phyloP scores from a whole-genome alignment of 176 grass and related monocot species.

The Carex littledalei region DNA sequence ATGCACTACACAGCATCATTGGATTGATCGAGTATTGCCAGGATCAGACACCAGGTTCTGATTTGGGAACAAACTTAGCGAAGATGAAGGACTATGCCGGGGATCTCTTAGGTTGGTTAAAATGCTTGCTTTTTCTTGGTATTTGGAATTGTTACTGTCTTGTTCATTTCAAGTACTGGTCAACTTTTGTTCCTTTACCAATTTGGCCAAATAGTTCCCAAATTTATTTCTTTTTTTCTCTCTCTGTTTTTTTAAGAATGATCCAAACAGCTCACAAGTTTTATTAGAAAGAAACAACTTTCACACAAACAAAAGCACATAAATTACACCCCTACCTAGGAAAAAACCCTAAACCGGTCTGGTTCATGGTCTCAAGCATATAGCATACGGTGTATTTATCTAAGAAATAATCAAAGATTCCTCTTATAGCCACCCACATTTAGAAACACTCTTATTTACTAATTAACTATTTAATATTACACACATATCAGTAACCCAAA shows the following conservation, averaged over 20 bases:
- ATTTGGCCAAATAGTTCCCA: background rate
- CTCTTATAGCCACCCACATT: background rate
- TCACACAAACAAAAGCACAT: background rate
- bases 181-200: background rate
- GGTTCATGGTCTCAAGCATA: background rate
- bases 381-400: background rate
- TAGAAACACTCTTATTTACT: background rate
- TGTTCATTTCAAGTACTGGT: background rate
- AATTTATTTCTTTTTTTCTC: background rate
- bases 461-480: background rate
- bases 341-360: background rate
- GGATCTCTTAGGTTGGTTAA: conserved; percentile 60
- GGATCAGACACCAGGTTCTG: conserved; percentile 20
- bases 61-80: conserved; percentile 32
- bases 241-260: background rate
- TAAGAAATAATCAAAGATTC: background rate
- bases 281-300: no score
- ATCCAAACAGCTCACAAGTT: background rate
- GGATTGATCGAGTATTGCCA: conserved; percentile 39
- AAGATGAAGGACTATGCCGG: conserved; percentile 41
- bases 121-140: background rate
- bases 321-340: background rate
- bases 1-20: conserved; percentile 34
- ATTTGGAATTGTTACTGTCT: background rate
- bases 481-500: background rate